These are phyloP conservation scores for Suhomyces faveliae DNA, from an alignment of 805 yeast species.

Conservation along the genomic window DNA sequence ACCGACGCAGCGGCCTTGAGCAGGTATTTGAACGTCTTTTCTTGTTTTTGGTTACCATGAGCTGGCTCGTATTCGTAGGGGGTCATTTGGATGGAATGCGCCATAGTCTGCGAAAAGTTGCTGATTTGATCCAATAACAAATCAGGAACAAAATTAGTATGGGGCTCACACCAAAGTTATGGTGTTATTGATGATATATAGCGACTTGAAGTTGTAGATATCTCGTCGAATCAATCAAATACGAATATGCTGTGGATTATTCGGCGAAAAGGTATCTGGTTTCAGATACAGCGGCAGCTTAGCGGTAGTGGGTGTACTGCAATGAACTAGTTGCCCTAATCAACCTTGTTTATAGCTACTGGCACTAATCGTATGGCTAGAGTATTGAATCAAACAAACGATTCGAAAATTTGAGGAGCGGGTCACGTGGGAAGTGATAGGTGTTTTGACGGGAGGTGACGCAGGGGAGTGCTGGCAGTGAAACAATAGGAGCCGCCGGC, in stretches of 20 bases:
- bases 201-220: background rate
- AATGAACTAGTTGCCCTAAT: background rate
- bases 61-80: constrained; percentile 21
- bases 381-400: background rate
- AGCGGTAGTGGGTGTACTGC: background rate
- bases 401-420: background rate
- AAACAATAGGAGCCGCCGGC: background rate
- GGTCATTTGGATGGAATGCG: constrained; percentile 19
- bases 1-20: background rate
- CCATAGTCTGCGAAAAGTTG: background rate
- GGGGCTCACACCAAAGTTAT: background rate
- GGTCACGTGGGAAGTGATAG: background rate
- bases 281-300: background rate
- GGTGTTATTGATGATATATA: background rate
- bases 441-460: no score
- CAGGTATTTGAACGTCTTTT: constrained; percentile 4
- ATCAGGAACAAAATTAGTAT: no score
- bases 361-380: background rate
- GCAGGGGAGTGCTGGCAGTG: no score
- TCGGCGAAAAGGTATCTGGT: background rate
- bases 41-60: background rate
- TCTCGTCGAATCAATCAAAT: background rate
- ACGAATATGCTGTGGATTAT: background rate
- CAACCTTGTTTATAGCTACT: background rate
- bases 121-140: no score